These are phyloP conservation scores for Fusarium solani-melongenae DNA, from an alignment of 2,329 filamentous ascomycete genomes.

Conservation along the genomic window DNA sequence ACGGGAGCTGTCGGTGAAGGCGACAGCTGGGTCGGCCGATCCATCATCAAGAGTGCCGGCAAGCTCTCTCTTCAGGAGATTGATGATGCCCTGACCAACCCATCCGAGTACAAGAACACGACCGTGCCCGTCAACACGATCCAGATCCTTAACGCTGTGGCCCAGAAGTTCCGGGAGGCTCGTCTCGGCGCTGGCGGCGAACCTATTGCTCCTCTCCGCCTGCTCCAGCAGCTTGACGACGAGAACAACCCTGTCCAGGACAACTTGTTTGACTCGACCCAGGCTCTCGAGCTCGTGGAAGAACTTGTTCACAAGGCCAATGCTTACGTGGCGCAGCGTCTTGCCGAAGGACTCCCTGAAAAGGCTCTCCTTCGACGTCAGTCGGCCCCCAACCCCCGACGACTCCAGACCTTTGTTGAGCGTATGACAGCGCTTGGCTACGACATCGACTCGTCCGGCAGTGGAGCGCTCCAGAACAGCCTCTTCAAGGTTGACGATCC, in stretches of 20 bases:
- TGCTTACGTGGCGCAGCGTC: slow-evolving; percentile 85
- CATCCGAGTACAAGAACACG: slow-evolving; percentile 70
- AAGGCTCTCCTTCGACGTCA: slow-evolving; percentile 94
- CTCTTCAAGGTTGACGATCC: slow-evolving; percentile 91
- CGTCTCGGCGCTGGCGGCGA: slow-evolving; percentile 84
- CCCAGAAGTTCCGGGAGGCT: slow-evolving; percentile 89
- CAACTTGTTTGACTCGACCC: slow-evolving; percentile 93
- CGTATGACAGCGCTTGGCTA: slow-evolving; percentile 93
- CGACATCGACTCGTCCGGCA: slow-evolving; percentile 89
- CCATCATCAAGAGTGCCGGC: slow-evolving; percentile 90
- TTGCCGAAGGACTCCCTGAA: slow-evolving; percentile 82
- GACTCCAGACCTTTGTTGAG: slow-evolving; percentile 89
- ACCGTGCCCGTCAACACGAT: slow-evolving; percentile 80
- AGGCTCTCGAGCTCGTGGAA: slow-evolving; percentile 92
- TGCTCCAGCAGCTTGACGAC: slow-evolving; percentile 94
- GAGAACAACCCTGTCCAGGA: slow-evolving; percentile 97
- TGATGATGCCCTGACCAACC: slow-evolving; percentile 79
- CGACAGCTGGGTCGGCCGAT: slow-evolving; percentile 93
- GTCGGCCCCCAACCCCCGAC: slow-evolving; percentile 84
- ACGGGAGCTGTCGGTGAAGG: slow-evolving; percentile 84
- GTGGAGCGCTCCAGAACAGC: slow-evolving; percentile 91
- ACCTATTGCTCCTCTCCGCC: slow-evolving; percentile 84
- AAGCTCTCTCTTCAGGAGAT: slow-evolving; percentile 89
- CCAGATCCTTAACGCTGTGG: slow-evolving; percentile 81
- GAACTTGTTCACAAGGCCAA: slow-evolving; percentile 96